These are phyloP conservation scores for Adansonia digitata DNA, from an alignment of 345 rosid genomes.

Conservation along the genomic window DNA sequence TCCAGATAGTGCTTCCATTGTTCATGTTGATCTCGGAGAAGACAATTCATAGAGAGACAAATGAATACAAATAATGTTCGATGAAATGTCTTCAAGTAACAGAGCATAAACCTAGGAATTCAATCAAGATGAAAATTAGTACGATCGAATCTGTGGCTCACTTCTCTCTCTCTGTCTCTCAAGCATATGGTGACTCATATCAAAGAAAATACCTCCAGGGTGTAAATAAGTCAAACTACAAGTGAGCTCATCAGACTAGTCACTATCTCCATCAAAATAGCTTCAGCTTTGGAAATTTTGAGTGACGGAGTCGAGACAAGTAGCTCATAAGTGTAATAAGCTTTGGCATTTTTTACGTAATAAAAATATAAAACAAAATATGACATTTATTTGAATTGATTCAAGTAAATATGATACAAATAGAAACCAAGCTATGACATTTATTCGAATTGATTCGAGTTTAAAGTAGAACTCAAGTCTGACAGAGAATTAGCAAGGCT, in stretches of 20 bases:
- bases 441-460: background rate
- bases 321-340: background rate
- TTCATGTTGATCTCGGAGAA: constrained; percentile 83
- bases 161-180: background rate
- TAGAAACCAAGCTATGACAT: no score
- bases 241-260: no score
- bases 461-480: background rate
- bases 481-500: background rate
- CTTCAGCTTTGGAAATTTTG: background rate
- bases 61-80: constrained; percentile 72
- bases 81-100: constrained; percentile 56
- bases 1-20: constrained; percentile 73
- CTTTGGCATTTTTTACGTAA: background rate
- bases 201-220: background rate
- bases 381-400: no score
- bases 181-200: background rate
- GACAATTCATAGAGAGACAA: constrained; percentile 84
- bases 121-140: background rate
- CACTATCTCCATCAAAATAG: background rate
- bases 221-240: background rate
- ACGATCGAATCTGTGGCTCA: background rate
- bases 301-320: background rate
- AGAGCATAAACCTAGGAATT: constrained; percentile 74
- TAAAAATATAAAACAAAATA: background rate
- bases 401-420: no score